Conservation (phyloP, 177 flowering plant genomes). For the Vitis hybrid region DNA sequence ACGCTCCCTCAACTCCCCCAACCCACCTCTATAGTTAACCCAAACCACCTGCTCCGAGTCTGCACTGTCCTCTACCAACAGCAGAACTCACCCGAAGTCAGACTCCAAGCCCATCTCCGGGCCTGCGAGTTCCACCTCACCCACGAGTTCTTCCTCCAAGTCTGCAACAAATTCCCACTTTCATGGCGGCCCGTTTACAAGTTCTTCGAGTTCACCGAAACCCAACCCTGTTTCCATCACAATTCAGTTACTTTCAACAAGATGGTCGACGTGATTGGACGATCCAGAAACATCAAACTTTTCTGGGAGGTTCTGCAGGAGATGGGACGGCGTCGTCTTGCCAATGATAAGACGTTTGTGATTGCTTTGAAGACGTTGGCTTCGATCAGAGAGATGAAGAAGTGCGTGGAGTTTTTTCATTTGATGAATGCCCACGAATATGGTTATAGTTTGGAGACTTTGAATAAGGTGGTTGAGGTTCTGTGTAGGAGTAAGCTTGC, state of each 20-base stretch:
- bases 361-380: conserved; percentile 63
- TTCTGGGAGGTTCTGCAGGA: conserved; percentile 59
- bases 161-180: conserved; percentile 78
- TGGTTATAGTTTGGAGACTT: conserved; percentile 48
- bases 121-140: conserved; percentile 39
- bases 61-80: conserved; percentile 86
- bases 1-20: conserved; percentile 4
- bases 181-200: conserved; percentile 84
- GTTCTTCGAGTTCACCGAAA: conserved; percentile 58
- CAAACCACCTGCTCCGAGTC: conserved; percentile 57
- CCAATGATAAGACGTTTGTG: conserved; percentile 50
- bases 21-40: conserved; percentile 37
- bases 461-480: conserved; percentile 59
- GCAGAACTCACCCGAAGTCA: conserved; percentile 48
- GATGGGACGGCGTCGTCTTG: conserved; percentile 43
- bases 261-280: conserved; percentile 62
- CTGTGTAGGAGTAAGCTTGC: conserved; percentile 59
- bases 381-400: conserved; percentile 72
- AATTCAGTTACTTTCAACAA: conserved; percentile 66
- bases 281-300: conserved; percentile 62
- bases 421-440: conserved; percentile 57
- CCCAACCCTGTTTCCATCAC: conserved; percentile 50
- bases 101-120: conserved; percentile 49
- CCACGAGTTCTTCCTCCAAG: conserved; percentile 88
- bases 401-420: conserved; percentile 79